Conservation (phyloP, 441 rosid species). For the Aleurites moluccanus region DNA sequence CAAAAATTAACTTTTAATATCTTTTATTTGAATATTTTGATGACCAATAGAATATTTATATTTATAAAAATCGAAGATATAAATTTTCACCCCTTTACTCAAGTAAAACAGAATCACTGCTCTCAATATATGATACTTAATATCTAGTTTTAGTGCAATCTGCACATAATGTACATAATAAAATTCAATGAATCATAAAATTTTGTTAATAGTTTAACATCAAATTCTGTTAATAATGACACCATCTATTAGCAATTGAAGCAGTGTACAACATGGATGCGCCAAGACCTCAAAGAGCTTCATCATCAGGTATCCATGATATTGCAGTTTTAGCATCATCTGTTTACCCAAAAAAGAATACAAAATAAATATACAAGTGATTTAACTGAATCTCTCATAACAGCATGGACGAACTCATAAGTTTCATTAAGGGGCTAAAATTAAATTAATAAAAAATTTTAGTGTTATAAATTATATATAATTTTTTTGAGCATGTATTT, state of each 20-base stretch:
- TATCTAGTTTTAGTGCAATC: background rate
- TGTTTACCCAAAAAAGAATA: constrained; percentile 27
- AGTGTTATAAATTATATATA: too few species aligned
- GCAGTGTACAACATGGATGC: background rate
- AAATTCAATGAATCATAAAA: background rate
- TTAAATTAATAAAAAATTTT: too few species aligned
- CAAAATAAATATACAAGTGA: background rate
- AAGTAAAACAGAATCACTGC: too few species aligned
- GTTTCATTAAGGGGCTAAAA: too few species aligned
- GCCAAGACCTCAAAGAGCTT: constrained; percentile 25
- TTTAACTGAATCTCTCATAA: background rate
- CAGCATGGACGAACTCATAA: too few species aligned
- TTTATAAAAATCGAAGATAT: too few species aligned
- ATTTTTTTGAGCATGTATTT: too few species aligned
- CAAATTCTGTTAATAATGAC: background rate
- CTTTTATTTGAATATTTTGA: too few species aligned
- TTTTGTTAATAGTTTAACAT: too few species aligned
- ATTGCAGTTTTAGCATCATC: constrained; percentile 10
- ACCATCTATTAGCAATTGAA: background rate
- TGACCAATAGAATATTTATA: too few species aligned
- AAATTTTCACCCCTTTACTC: too few species aligned
- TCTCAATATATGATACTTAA: background rate
- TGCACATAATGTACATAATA: background rate
- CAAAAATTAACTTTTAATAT: too few species aligned
- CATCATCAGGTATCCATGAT: constrained; percentile 25